Base-by-base conservation (phyloP, 2,329 filamentous ascomycete genomes). In the Macrophomina pseudophaseolina region DNA sequence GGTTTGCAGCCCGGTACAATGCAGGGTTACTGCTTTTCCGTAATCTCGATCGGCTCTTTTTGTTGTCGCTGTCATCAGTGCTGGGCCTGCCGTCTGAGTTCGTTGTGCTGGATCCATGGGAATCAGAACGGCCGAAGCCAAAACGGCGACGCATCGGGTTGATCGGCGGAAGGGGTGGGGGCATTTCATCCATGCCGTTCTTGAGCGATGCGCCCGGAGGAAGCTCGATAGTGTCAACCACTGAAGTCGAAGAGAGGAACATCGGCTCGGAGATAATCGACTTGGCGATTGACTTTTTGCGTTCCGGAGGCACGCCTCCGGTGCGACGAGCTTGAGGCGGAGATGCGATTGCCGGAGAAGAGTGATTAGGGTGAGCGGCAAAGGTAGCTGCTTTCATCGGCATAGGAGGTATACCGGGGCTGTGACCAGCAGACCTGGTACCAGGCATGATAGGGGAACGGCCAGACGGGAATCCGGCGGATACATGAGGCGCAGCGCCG, bases 181-280 rank as follows among this genome's bases (percentile, higher is more conserved):
- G 76, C 23, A 75, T 73, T 11, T 72, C 71, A n/a, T 77, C 75
- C 70, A 80, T 81, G 56, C 84, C 85, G 66, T 86, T 87, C 75
- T 78, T 83, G 42, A 87, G 77, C 5, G 82, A 84, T 1, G 85
- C 83, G 33, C 84, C 84, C n/a, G 82, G 73, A 14, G 86, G 86
- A 11, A 89, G 80, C 42, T 84, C 85, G 42, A 88, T 80, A 0
- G 85, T 84, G 53, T 87, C 86, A 33, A 88, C 82, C 52, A 85
- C 85, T 2, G 85, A 87, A 4, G 87, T 89, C 9, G 81, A 81
- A 1, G 82, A 84, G 32, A 85, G 72, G 68, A 86, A 80, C 4
- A 78, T 80, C 0, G 88, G 88, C 71, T 90, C 87, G 2, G 86
- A 88, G 59, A 90, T 90, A 66, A 86, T 84, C 12, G 81, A 79